Evolutionary conservation across 192 early-diverging fungal genomes (phyloP), one percentile per base, ranked within the genome.

Genomic region (Paraglomus occultum): DNA sequence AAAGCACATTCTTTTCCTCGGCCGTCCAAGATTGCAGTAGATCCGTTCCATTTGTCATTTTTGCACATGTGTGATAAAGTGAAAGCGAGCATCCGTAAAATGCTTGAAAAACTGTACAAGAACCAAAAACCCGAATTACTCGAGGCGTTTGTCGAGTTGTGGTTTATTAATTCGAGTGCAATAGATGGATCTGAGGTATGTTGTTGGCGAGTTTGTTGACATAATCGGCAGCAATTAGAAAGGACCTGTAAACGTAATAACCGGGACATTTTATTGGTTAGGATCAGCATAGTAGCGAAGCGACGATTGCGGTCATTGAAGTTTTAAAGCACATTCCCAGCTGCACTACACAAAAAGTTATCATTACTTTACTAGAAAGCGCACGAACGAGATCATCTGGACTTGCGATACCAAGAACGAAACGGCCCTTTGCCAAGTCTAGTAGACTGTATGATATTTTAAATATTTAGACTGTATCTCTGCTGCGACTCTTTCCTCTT

Each of bases 141-240:
- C 11, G 89, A 91, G 67, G 80, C 81, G 0, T 79, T 86, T 61
- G 76, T 86, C 11, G 90, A 91, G 47, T 75, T 91, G 12, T 91
- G 87, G 75, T 84, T 87, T 63, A 77, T 83, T 1, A 85, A 87
- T 59, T 82, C 83, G 9, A 57, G 59, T 18, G 40, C 7, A 40
- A 49, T 17, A 51, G 20, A 31, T 51, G 38, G 58, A 17, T 38
- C 39, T 17, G 38, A 17, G 20, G 49, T 66, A 31, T 43, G 17
- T 43, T 48, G 45, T 50, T 18, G 38, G 52, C 22, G 12, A 72
- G 73, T 23, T 62, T 64, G 8, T 31, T 31, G 31, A 31, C 31
- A 31, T 31, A 31, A 31, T 31, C 31, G 3, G 31, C 31, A 31
- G 31, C 31, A 31, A 3, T 3, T 31, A 31, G 3, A 31, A 31